Evolutionary conservation across 2,329 filamentous ascomycete species (phyloP), one percentile per base, ranked within the genome.

Genomic region (Pseudogymnoascus sp.): DNA sequence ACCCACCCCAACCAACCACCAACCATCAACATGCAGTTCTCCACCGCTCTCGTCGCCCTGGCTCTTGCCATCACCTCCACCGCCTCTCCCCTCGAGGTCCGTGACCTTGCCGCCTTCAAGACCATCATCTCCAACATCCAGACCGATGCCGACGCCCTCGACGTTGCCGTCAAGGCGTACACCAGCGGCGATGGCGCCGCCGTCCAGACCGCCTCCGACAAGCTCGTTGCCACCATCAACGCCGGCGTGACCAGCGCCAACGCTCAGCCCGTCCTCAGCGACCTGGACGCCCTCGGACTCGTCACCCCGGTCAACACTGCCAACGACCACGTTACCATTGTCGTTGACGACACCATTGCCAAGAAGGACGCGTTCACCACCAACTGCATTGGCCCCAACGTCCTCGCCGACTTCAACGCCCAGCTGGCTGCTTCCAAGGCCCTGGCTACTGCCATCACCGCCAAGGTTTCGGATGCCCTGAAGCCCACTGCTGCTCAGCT

Each of bases 71-170:
- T 53, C 25, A 33, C n/a, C 43, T 5, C 28, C n/a, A 18, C 25
- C 22, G 43, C 43, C 25, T 30, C 43, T 11, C 43, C 43, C 25
- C 25, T 53, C 25, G 8, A 11, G 3, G 25, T 18, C 43, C 43
- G 43, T 18, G 43, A 53, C 6, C 25, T 53, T n/a, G 25, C 43
- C 8, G n/a, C 43, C 43, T 53, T 53, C 43, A 18, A 53, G n/a
- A 53, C 43, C 8, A 18, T 53, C 25, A 53, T 53, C 28, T 14
- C 25, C 28, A 53, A 33, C 43, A 53, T 53, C 25, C 43, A 53
- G 12, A 6, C n/a, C 25, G 43, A 53, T 28, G n/a, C 71, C n/a
- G 43, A 53, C 28, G 43, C 43, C 25, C 43, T 53, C 28, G 43
- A 53, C 43, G 28, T 33, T 0, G 7, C 43, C 28, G 8, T 53